phyloP scores from a whole-genome alignment of 139 green algal genomes.

The Chlorella sorokiniana region DNA sequence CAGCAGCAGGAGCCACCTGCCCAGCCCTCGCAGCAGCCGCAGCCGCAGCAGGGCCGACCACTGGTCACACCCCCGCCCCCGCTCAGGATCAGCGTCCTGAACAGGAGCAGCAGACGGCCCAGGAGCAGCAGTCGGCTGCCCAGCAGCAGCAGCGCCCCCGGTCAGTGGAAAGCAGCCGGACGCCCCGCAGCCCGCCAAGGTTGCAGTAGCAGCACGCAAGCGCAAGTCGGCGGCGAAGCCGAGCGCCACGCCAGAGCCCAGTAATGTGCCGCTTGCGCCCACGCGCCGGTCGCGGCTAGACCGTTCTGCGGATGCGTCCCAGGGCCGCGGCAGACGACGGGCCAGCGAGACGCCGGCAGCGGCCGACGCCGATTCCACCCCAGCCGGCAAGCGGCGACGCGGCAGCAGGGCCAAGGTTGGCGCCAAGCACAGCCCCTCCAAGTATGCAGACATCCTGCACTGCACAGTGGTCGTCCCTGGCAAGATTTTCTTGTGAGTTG shows the following conservation, averaged over 20 bases:
- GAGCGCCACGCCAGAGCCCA: no score
- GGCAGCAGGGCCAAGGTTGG: not conserved
- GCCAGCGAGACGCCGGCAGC: not conserved
- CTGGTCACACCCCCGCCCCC: no score
- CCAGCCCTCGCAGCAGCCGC: not conserved
- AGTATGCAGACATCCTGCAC: constrained; percentile 27
- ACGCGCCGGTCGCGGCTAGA: not conserved
- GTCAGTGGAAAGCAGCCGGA: no score
- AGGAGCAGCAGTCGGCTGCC: no score
- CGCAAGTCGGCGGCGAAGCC: no score
- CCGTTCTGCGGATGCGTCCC: not conserved
- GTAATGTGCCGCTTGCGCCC: no score
- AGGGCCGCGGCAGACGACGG: not conserved
- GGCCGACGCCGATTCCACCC: not conserved
- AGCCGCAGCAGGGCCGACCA: no score
- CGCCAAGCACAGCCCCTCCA: not conserved
- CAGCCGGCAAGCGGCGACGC: not conserved
- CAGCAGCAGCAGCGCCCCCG: no score
- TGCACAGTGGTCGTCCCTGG: constrained; percentile 3
- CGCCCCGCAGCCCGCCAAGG: no score
- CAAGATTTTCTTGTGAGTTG: constrained; percentile 18
- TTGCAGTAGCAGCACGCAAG: no score
- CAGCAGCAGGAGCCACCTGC: not conserved
- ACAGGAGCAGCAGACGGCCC: not conserved
- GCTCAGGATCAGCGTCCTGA: no score